phyloP scores from a whole-genome alignment of 139 green algal genomes.

The Coccomyxa sp. region DNA sequence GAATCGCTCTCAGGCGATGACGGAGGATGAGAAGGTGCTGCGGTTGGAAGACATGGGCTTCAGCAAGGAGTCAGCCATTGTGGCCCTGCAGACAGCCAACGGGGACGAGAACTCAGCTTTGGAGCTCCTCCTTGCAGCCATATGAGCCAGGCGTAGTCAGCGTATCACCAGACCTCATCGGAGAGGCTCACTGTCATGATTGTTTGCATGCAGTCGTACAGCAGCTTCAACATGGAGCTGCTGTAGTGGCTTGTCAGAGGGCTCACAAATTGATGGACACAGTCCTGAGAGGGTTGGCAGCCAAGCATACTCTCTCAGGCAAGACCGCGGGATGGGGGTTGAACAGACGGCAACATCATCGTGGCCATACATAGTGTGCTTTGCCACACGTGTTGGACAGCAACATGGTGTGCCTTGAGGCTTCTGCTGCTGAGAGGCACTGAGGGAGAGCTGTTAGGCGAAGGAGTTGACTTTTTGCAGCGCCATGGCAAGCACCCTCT shows the following conservation, averaged over 20 bases:
- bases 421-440: neutral
- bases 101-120: constrained; percentile 77
- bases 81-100: constrained; percentile 46
- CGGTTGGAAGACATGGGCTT: constrained; percentile 86
- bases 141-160: neutral
- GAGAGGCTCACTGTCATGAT: no score
- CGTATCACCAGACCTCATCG: neutral
- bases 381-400: neutral
- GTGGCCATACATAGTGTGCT: no score
- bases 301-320: neutral
- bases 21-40: constrained; percentile 24
- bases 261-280: neutral
- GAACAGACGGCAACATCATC: neutral
- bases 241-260: neutral
- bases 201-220: no score
- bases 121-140: constrained; percentile 55
- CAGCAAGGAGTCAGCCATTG: constrained; percentile 25
- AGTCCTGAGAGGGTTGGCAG: neutral
- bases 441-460: neutral
- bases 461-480: neutral
- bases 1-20: neutral
- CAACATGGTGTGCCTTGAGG: neutral
- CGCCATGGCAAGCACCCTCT: no score
- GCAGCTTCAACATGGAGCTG: no score
- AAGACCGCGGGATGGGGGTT: neutral